Evolutionary conservation across 75 land plant genomes (phyloP).

Genomic region (Picea glauca): DNA sequence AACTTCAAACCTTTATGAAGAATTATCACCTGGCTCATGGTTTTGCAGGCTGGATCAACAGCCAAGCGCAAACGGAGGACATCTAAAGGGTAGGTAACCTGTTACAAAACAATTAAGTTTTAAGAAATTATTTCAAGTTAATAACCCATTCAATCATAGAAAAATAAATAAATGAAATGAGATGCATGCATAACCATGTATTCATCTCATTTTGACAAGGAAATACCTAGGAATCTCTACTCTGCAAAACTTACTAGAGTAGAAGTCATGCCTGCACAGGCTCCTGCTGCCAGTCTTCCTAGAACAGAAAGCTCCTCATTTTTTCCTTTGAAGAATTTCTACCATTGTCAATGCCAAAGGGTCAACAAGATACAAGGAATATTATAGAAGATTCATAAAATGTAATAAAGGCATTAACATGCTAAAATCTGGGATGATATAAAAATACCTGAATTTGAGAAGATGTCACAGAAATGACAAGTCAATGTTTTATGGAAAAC

Average conservation of each 20-base stretch:
- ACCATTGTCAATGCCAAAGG: not conserved
- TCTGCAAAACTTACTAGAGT: constrained; percentile 67
- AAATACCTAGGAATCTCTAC: constrained; percentile 2
- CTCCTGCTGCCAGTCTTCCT: constrained; percentile 94
- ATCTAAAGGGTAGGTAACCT: constrained; percentile 97
- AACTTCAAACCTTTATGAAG: not conserved
- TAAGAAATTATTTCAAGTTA: not conserved
- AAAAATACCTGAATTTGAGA: not conserved
- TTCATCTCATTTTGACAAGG: not conserved
- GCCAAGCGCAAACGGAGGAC: constrained; percentile 87
- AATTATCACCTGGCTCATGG: constrained; percentile 74
- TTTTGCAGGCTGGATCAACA: constrained; percentile 76
- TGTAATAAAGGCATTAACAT: not conserved
- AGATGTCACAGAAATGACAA: not conserved
- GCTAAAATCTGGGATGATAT: not conserved
- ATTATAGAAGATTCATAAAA: not conserved
- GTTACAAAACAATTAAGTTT: not conserved
- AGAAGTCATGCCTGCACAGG: constrained; percentile 99
- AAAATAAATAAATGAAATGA: not conserved
- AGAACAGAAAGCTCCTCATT: constrained; percentile 79
- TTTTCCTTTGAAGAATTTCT: constrained; percentile 81
- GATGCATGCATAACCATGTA: not conserved
- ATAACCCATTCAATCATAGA: not conserved
- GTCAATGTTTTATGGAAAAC: not conserved
- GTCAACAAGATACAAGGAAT: not conserved